Base-by-base conservation (phyloP, 2,329 filamentous ascomycete species). In the Fusarium lateritium region DNA sequence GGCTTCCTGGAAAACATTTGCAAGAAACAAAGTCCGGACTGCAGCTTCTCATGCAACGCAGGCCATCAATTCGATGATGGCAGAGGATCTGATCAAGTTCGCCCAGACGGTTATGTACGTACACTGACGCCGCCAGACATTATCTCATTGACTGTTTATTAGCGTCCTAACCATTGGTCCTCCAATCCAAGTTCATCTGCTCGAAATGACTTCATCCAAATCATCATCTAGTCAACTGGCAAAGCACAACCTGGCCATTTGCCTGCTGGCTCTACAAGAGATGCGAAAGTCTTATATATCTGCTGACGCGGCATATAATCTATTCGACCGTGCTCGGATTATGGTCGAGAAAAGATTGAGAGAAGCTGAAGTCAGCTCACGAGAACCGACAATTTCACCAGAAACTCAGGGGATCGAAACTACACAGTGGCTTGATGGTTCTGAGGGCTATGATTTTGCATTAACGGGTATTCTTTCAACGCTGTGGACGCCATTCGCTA, bases 241-340 rank as follows among this genome's bases (percentile, higher is more conserved):
- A 24, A 64, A 46, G 15, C 44, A 64, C 4, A 64, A 62, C 26
- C 9, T 64, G 15, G 57, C 44, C 3, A 10, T 64, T 8, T 64
- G 57, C n/a, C n/a, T 64, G 7, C n/a, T 64, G 3, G 57, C 61
- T 22, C 33, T 64, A 4, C 14, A 56, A 10, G 61, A 56, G 39
- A 42, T 64, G 57, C 61, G 58, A 39, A 56, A 46, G 28, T 56
- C 59, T 8, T 62, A 62, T n/a, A 21, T 62, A 3, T 64, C 57
- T 7, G 57, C 58, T 4, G 58, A 64, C 8, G 61, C 61, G 2
- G 51, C 45, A 11, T 62, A 62, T 19, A 61, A 44, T 2, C 24
- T 62, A 11, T 64, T 64, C 40, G 58, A 64, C 11, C 36, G 45
- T 0, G 58, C 61, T 4, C 52, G 51, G 11, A 50, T 19, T 9